These are phyloP conservation scores for Cercophora newfieldiana DNA, from an alignment of 495 filamentous ascomycete genomes.

Conservation along the genomic window DNA sequence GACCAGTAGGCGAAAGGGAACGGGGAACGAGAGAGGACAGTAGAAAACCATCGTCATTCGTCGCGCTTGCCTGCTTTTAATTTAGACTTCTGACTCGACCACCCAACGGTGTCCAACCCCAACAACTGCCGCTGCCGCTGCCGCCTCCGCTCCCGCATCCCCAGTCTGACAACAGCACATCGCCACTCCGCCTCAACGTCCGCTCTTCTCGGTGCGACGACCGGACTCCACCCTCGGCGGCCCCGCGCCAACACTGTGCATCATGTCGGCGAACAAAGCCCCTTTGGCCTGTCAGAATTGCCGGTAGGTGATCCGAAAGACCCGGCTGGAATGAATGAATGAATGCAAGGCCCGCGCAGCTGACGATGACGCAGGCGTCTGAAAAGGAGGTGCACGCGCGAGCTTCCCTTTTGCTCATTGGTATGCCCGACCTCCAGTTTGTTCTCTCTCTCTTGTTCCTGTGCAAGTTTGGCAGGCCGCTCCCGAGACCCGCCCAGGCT, in stretches of 20 bases:
- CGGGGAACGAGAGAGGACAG: no score
- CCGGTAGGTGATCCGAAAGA: background rate
- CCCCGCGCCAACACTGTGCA: background rate
- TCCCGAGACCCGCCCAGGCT: background rate
- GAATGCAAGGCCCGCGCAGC: background rate
- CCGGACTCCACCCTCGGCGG: background rate
- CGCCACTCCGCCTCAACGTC: background rate
- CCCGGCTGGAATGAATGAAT: background rate
- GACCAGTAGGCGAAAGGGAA: background rate
- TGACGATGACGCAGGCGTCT: conserved; percentile 3
- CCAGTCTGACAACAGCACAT: background rate
- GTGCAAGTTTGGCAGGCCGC: background rate
- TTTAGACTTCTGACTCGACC: background rate
- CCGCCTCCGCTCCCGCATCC: background rate
- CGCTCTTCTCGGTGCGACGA: background rate
- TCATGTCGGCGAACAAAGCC: conserved; percentile 1
- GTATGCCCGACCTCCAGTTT: conserved; percentile 3
- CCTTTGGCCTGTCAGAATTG: conserved; percentile 7
- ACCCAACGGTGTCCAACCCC: background rate
- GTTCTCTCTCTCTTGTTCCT: background rate
- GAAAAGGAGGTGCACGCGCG: conserved; percentile 13
- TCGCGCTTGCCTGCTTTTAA: background rate
- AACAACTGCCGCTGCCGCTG: background rate
- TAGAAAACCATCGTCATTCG: no score
- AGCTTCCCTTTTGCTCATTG: conserved; percentile 15